Base-by-base conservation (phyloP, 495 filamentous ascomycete species). In the Bombardia bombarda region DNA sequence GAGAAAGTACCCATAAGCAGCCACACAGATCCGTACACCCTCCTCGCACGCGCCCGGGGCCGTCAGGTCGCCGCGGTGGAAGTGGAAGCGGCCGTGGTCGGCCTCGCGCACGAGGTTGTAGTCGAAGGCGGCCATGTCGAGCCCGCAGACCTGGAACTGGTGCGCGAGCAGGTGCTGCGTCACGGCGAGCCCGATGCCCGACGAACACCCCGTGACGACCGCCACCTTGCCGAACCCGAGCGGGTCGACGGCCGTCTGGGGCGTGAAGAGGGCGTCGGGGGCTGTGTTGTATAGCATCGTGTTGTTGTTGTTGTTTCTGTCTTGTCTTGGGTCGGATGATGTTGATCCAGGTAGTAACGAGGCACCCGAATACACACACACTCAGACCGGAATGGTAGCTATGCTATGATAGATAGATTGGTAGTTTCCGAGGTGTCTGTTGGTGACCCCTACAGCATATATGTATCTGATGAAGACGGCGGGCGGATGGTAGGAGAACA, bases 181-280 rank as follows among this genome's bases (percentile, higher is more conserved):
- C 10, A 59, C 57, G 9, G 65, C 61, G 0, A 68, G 63, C 22
- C 68, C 68, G 33, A 71, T 65, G 30, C 68, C 66, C 12, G 63
- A 66, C 2, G 60, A 41, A 39, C 63, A 65, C 16, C 68, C 68
- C 16, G 68, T 71, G 20, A 71, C 56, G 41, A 68, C 55, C 25
- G 63, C 59, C 12, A 63, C 57, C 32, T 57, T 50, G 36, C 50
- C 51, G 46, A 40, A 60, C 26, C 56, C 56, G 20, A 53, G 32
- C 13, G 56, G 56, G 53, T 57, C 53, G 45, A 60, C 30, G 31
- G 31, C 17, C 0, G 45, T 10, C 22, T 37, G 28, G 13, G 53
- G 53, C 28, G 40, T 16, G 42, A 40, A 60, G 32, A 49, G 34
- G 22, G 47, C 20, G 47, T 59, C 50, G n/a, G 50, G 47, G 13